A percentile compares a stretch with the other conserved stretches of the same genome.
phyloP scores from a whole-genome alignment of 2,329 filamentous ascomycete genomes.

The Penicillium sp. region DNA sequence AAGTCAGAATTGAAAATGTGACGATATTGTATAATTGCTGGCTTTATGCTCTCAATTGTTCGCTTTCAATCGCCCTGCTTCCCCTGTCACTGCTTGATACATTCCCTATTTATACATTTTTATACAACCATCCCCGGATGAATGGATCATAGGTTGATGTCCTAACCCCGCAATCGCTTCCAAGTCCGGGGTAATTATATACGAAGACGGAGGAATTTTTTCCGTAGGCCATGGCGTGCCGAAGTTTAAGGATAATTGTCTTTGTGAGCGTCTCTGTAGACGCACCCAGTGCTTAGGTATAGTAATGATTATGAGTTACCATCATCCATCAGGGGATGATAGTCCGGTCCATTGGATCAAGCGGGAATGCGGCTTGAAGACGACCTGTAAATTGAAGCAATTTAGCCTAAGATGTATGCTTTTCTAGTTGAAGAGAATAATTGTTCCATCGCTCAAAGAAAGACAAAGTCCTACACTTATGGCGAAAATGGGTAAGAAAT shows the following conservation, averaged over 20 bases:
- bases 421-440: too few relatives aligned
- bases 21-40: neutral
- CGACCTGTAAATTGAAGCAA: neutral
- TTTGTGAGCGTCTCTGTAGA: neutral
- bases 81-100: neutral
- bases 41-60: neutral
- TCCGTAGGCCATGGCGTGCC: constrained; percentile 7
- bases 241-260: neutral
- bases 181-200: constrained; percentile 21
- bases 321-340: neutral
- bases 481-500: neutral
- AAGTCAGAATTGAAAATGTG: too few relatives aligned
- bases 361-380: neutral
- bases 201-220: constrained; percentile 20
- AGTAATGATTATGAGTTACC: neutral
- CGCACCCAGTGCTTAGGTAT: neutral
- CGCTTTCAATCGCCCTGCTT: neutral
- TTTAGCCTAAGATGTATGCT: neutral
- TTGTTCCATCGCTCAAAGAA: too few relatives aligned
- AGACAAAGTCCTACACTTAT: too few relatives aligned
- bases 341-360: neutral
- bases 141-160: neutral
- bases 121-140: neutral
- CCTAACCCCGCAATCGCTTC: constrained; percentile 23
- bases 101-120: neutral